Conservation (phyloP, 176 grass and related monocot genomes). For the Triticum turgidum region DNA sequence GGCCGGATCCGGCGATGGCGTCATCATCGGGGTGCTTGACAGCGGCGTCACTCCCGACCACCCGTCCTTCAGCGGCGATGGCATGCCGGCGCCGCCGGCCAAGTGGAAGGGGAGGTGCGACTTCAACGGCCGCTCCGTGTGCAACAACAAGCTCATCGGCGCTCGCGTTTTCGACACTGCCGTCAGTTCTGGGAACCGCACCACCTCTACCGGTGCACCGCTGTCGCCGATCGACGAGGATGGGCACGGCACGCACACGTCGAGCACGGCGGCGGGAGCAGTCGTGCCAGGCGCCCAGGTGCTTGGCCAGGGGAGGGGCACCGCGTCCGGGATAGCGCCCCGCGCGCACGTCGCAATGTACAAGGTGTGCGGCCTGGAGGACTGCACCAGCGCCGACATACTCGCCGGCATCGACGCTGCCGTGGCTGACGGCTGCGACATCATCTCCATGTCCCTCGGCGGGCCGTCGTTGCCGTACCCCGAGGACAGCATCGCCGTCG, state of each 20-base stretch:
- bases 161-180: constrained; percentile 19
- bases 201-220: background rate
- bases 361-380: constrained; percentile 27
- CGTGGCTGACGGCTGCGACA: constrained; percentile 44
- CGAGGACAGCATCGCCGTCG: constrained; percentile 29
- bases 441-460: constrained; percentile 41
- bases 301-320: constrained; percentile 31
- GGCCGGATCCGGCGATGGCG: constrained; percentile 23
- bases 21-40: constrained; percentile 69
- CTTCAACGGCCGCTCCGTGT: constrained; percentile 38
- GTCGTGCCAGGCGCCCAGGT: constrained; percentile 38
- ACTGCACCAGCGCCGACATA: constrained; percentile 21
- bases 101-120: constrained; percentile 57
- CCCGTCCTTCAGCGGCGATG: constrained; percentile 52
- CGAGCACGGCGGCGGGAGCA: constrained; percentile 58
- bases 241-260: constrained; percentile 63
- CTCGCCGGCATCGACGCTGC: constrained; percentile 44
- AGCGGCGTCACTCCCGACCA: constrained; percentile 45
- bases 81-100: constrained; percentile 46
- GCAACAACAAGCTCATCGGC: constrained; percentile 80
- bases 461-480: background rate
- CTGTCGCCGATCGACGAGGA: constrained; percentile 20
- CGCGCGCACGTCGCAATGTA: constrained; percentile 55
- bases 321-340: constrained; percentile 40
- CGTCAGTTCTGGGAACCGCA: background rate